phyloP scores from a whole-genome alignment of 495 filamentous ascomycete genomes.

The Cercophora samala region DNA sequence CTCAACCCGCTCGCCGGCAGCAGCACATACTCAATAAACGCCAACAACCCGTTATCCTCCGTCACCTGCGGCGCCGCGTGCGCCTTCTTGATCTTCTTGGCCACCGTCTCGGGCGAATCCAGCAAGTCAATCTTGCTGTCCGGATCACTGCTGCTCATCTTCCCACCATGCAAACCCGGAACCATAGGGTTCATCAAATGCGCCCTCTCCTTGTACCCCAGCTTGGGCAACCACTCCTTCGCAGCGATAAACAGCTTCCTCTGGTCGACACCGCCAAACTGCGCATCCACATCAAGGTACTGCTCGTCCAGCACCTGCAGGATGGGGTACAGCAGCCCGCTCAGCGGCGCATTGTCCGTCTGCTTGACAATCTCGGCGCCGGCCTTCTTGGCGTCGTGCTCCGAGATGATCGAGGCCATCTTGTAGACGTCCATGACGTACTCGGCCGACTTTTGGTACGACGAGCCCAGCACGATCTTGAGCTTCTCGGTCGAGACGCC shows the following conservation, averaged over 20 bases:
- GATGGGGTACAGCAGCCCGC: constrained; percentile 80
- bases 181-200: constrained; percentile 93
- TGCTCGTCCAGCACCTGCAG: constrained; percentile 92
- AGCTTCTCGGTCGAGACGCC: constrained; percentile 75
- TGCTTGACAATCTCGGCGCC: constrained; percentile 95
- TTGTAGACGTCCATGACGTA: constrained; percentile 79
- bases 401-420: constrained; percentile 49
- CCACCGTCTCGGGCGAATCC: constrained; percentile 66
- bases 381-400: constrained; percentile 76
- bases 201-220: constrained; percentile 71
- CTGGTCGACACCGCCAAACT: constrained; percentile 81
- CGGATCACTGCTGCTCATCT: constrained; percentile 64
- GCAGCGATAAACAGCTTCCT: constrained; percentile 85
- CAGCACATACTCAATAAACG: constrained; percentile 79
- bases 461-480: constrained; percentile 77
- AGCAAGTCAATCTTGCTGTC: constrained; percentile 91
- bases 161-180: constrained; percentile 74
- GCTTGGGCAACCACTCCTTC: constrained; percentile 66
- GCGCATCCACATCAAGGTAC: constrained; percentile 77
- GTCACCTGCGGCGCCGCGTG: constrained; percentile 67
- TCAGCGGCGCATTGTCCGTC: constrained; percentile 66
- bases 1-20: constrained; percentile 63
- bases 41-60: constrained; percentile 81
- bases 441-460: constrained; percentile 68
- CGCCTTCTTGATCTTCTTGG: constrained; percentile 81